Percentiles rank a stretch among this genome's conserved stretches.
phyloP scores from a whole-genome alignment of 495 filamentous ascomycete genomes.

The Apiosordaria backusii region DNA sequence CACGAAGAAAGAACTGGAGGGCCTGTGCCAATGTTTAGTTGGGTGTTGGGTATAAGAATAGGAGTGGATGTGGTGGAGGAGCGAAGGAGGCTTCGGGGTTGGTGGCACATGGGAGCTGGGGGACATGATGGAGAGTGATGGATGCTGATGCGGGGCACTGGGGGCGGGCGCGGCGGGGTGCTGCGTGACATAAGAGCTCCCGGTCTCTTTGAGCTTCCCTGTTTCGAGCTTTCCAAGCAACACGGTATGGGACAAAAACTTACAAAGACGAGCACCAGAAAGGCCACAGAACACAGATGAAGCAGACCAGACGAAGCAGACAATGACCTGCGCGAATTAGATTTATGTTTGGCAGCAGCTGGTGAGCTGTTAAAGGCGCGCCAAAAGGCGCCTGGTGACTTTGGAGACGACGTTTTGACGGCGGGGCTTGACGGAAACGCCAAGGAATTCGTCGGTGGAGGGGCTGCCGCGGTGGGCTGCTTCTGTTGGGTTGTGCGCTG shows the following conservation, averaged over 20 bases:
- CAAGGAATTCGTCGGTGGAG: neutral
- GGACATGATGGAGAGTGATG: neutral
- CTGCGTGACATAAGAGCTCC: neutral
- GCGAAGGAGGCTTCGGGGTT: neutral
- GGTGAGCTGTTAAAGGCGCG: constrained; percentile 17
- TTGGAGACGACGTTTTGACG: constrained; percentile 31
- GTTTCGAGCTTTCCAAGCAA: no score
- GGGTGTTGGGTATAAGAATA: neutral
- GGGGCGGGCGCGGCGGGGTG: neutral
- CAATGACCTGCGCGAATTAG: constrained; percentile 9
- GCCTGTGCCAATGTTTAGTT: constrained; percentile 18
- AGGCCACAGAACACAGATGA: constrained; percentile 40
- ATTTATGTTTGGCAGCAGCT: constrained; percentile 11
- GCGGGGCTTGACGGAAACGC: constrained; percentile 17
- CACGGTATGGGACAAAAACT: constrained; percentile 24
- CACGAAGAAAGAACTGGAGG: constrained; percentile 32
- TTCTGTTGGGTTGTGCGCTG: constrained; percentile 10
- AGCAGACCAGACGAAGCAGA: constrained; percentile 21
- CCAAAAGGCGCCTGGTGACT: constrained; percentile 20
- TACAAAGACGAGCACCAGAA: constrained; percentile 46
- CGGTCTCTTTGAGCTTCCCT: neutral
- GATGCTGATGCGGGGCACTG: neutral
- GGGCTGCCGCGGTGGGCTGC: neutral
- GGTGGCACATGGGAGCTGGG: neutral
- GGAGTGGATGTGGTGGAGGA: neutral